phyloP scores from a whole-genome alignment of 1,284 basidiomycete species.

The Marasmius sp. region DNA sequence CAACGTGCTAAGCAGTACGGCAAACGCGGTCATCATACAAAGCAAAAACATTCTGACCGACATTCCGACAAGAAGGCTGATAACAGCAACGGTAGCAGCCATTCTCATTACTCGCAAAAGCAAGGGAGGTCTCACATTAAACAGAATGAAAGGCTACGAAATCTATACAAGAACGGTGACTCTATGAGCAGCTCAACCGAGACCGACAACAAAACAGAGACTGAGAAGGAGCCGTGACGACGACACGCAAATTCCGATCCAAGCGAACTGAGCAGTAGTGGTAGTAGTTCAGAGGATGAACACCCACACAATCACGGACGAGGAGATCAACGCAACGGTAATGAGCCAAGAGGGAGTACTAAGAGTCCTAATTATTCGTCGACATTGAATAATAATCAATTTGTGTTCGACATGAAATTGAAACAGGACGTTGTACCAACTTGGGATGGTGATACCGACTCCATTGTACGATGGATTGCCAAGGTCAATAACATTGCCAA shows the following conservation, averaged over 20 bases:
- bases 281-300: too few relatives aligned
- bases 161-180: too few relatives aligned
- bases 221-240: too few relatives aligned
- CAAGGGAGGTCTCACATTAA: too few relatives aligned
- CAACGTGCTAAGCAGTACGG: too few relatives aligned
- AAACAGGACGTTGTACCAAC: not conserved
- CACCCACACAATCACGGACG: not conserved
- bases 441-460: constrained; percentile 1
- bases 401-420: constrained; percentile 1
- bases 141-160: too few relatives aligned
- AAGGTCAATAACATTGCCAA: not conserved
- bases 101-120: too few relatives aligned
- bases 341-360: not conserved
- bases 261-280: not conserved
- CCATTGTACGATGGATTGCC: not conserved
- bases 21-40: too few relatives aligned
- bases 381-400: not conserved
- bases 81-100: not conserved
- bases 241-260: not conserved
- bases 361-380: not conserved
- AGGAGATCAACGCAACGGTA: too few relatives aligned
- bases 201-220: too few relatives aligned
- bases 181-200: too few relatives aligned
- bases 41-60: too few relatives aligned
- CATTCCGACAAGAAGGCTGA: not conserved